Percentiles rank a stretch among this genome's conserved stretches.
Evolutionary conservation across 495 filamentous ascomycete genomes (phyloP).

Genomic region (Penicillium riverlandense): DNA sequence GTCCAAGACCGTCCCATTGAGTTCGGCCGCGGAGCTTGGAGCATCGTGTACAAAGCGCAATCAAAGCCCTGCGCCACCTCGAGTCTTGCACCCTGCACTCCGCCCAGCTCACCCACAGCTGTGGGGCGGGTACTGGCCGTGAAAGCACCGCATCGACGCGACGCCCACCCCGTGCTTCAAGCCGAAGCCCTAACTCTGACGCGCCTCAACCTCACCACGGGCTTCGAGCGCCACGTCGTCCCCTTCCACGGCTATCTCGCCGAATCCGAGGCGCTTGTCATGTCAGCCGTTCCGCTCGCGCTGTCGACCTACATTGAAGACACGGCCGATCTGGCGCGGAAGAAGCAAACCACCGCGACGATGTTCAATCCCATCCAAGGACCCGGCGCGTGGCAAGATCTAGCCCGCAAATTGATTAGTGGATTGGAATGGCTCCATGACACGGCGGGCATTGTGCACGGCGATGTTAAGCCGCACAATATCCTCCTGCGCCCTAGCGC

Average conservation of each 20-base stretch:
- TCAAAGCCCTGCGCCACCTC: conserved; percentile 4
- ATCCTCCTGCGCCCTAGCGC: conserved; percentile 25
- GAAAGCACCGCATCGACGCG: conserved; percentile 43
- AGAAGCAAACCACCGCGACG: conserved; percentile 26
- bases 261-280: conserved; percentile 42
- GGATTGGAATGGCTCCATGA: conserved; percentile 47
- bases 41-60: conserved; percentile 48
- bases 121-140: conserved; percentile 40
- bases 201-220: conserved; percentile 30
- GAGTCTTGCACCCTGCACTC: conserved; percentile 17
- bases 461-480: conserved; percentile 40
- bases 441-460: conserved; percentile 34
- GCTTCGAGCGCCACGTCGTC: conserved; percentile 36
- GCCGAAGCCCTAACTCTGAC: conserved; percentile 48
- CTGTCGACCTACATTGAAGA: conserved; percentile 44
- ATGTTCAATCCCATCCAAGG: conserved; percentile 49
- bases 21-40: conserved; percentile 55
- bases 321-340: conserved; percentile 20
- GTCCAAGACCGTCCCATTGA: conserved; percentile 21
- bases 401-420: conserved; percentile 42
- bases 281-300: conserved; percentile 43
- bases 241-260: conserved; percentile 50
- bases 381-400: conserved; percentile 26
- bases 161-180: conserved; percentile 41
- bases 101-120: conserved; percentile 41